Base-by-base conservation (phyloP, 2,329 filamentous ascomycete species). In the Xylaria sp. region DNA sequence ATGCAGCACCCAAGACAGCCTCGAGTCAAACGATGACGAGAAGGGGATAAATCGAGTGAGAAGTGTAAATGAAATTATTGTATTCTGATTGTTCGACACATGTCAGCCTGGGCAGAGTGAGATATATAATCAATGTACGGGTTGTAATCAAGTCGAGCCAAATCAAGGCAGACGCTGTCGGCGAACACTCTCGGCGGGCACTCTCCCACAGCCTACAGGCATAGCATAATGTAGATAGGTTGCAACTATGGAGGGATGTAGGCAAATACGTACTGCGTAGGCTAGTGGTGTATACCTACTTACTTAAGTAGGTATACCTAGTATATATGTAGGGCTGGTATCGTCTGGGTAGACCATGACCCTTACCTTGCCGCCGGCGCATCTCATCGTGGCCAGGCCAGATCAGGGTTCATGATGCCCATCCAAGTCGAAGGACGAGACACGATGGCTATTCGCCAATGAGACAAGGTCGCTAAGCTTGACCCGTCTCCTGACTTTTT, bases 371-470 rank as follows among this genome's bases (percentile, higher is more conserved):
- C 39, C 15, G 20, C 7, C 11, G 49, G 49, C 27, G 49, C 20
- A 9, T 33, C 33, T 29, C 27, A 55, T 56, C 45, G 25, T 39
- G 38, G 45, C 22, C 27, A 27, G 25, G 22, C 38, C 20, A 38
- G 42, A 59, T 11, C 13, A 20, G 27, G 17, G 53, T 63, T 51
- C 51, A 62, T 45, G 44, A 63, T 10, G 42, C 10, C 42, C 13
- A 61, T 47, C 36, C 42, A 51, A 45, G 51, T 42, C 38, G 58
- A 33, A 61, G 57, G 47, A 65, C 42, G 36, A 29, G 31, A 45
- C 53, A 47, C 33, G 59, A 66, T 61, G 20, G 49, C 47, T 36
- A 55, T 56, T 53, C 15, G n/a, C 59, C 64, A 67, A 60, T 67
- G 36, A 47, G 47, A 59, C 15, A 27, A 38, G 31, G 42, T 20